phyloP scores from a whole-genome alignment of 495 filamentous ascomycete species.

The Umbilicaria muhlenbergii region DNA sequence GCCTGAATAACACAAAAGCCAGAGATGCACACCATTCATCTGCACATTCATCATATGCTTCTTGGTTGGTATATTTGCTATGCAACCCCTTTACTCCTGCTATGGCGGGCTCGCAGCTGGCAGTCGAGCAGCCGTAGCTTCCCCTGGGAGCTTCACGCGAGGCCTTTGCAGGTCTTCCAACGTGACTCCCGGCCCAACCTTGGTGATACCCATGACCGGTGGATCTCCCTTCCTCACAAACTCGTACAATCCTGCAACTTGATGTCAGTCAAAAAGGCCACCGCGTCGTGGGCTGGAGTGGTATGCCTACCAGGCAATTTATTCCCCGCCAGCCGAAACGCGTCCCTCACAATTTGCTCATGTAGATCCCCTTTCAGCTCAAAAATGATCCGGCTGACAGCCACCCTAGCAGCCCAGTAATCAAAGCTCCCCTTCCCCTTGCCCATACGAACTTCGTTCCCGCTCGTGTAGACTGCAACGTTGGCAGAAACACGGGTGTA shows the following conservation, averaged over 20 bases:
- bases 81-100: no score
- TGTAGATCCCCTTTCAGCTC: slow-evolving; percentile 85
- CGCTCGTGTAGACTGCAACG: slow-evolving; percentile 86
- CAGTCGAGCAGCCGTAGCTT: slow-evolving; percentile 14
- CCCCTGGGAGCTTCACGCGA: slow-evolving; percentile 46
- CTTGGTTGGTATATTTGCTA: no score
- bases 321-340: slow-evolving; percentile 83
- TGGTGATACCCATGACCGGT: slow-evolving; percentile 84
- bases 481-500: slow-evolving; percentile 84
- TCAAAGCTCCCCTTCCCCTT: slow-evolving; percentile 97
- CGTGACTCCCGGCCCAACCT: slow-evolving; percentile 66
- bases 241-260: slow-evolving; percentile 61
- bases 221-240: slow-evolving; percentile 89
- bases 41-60: no score
- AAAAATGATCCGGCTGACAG: slow-evolving; percentile 77
- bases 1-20: slow-evolving; percentile 18
- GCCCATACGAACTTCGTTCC: slow-evolving; percentile 96
- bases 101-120: slow-evolving; percentile 3
- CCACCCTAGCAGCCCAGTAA: slow-evolving; percentile 80
- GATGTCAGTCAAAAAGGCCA: no score
- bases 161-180: slow-evolving; percentile 64
- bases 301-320: slow-evolving; percentile 76
- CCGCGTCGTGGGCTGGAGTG: not conserved
- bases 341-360: slow-evolving; percentile 88
- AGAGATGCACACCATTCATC: no score